Conservation (phyloP, 2,329 filamentous ascomycete species). For the Periconia macrospinosa region DNA sequence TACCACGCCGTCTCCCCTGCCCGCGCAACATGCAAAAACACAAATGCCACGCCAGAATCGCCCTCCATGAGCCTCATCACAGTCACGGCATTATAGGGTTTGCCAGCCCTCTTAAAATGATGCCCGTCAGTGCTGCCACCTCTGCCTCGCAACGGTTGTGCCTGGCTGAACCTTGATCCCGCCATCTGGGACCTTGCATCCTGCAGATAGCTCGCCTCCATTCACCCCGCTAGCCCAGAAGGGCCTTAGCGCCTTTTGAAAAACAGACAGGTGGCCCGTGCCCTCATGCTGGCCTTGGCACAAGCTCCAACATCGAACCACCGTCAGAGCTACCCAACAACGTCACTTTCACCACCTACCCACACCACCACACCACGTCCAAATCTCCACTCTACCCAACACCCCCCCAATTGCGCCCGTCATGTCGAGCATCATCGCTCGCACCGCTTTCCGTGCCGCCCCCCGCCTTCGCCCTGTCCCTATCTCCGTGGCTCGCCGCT, state of each 20-base stretch:
- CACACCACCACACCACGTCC: conserved; percentile 2
- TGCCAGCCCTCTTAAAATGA: not conserved
- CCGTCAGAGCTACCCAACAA: conserved; percentile 17
- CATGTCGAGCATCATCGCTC: conserved; percentile 51
- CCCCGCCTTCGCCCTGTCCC: conserved; percentile 47
- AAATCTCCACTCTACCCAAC: conserved; percentile 15
- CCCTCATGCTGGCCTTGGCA: conserved; percentile 15
- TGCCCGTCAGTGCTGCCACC: not conserved
- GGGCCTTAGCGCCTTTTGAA: not conserved
- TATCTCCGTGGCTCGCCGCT: conserved; percentile 35
- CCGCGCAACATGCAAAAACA: too few relatives aligned
- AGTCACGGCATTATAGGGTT: not conserved
- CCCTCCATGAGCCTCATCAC: too few relatives aligned
- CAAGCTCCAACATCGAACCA: conserved; percentile 21
- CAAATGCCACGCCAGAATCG: too few relatives aligned
- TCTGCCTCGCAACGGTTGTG: not conserved
- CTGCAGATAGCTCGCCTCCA: conserved; percentile 14
- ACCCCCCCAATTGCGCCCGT: conserved; percentile 25
- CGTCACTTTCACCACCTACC: conserved; percentile 14
- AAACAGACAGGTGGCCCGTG: conserved; percentile 6
- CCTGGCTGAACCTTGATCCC: not conserved
- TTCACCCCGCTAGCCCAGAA: conserved; percentile 12
- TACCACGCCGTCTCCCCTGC: too few relatives aligned
- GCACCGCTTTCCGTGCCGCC: conserved; percentile 50
- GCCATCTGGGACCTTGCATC: conserved; percentile 1